Conservation (phyloP, 352 stramenopile genomes). For the Phytopythium boreale region DNA sequence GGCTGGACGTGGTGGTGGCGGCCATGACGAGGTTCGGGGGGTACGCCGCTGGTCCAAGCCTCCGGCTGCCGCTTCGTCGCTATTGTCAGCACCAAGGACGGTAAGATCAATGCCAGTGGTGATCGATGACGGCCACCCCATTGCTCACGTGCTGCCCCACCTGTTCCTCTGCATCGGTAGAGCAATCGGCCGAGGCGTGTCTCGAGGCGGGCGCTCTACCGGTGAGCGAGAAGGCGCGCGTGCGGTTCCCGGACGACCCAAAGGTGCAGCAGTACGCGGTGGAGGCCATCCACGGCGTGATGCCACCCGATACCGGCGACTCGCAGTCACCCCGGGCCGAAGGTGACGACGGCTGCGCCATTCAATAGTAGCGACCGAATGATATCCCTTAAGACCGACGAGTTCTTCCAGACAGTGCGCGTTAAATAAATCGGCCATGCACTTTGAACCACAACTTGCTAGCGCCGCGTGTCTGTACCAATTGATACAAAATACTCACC, state of each 20-base stretch:
- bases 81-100: slow-evolving; percentile 44
- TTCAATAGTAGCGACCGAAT: background rate
- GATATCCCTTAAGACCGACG: too few relatives aligned
- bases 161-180: slow-evolving; percentile 11
- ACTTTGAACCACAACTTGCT: too few relatives aligned
- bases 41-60: slow-evolving; percentile 43
- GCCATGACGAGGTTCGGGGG: slow-evolving; percentile 53
- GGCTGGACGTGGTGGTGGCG: slow-evolving; percentile 37
- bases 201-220: slow-evolving; percentile 48
- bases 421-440: slow-evolving; percentile 3
- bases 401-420: background rate
- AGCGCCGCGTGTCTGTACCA: background rate
- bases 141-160: background rate
- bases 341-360: background rate
- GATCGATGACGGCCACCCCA: background rate
- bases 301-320: slow-evolving; percentile 10
- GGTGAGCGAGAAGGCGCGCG: slow-evolving; percentile 45
- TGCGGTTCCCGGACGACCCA: slow-evolving; percentile 36
- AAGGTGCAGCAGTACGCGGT: slow-evolving; percentile 55
- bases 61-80: slow-evolving; percentile 51
- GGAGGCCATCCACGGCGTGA: slow-evolving; percentile 38
- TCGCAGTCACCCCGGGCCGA: background rate
- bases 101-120: slow-evolving; percentile 16
- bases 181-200: slow-evolving; percentile 41
- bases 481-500: slow-evolving; percentile 17